A percentile compares a stretch with the other conserved stretches of the same genome.
Evolutionary conservation across 139 green algal genomes (phyloP).

Genomic region (Micractinium conductrix): DNA sequence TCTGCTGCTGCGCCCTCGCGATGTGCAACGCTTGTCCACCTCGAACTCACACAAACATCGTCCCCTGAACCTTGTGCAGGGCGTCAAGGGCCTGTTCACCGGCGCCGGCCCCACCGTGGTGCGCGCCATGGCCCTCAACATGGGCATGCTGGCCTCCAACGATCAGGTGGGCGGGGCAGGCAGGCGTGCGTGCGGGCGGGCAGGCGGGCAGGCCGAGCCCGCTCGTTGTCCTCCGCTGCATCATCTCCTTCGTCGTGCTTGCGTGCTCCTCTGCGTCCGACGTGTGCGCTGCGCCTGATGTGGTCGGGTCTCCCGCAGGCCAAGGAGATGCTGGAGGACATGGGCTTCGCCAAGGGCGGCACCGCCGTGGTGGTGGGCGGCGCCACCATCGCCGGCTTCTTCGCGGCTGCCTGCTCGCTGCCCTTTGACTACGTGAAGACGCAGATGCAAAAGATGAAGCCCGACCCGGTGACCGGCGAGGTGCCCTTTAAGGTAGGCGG

Average conservation of each 20-base stretch:
- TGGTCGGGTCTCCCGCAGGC: constrained; percentile 57
- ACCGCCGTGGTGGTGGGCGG: constrained; percentile 67
- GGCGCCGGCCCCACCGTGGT: constrained; percentile 94
- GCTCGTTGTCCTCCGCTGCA: too few species aligned
- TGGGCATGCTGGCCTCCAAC: constrained; percentile 99
- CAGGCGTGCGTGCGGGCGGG: too few species aligned
- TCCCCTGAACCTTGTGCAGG: too few species aligned
- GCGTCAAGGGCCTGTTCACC: constrained; percentile 86
- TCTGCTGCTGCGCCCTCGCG: too few species aligned
- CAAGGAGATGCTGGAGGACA: constrained; percentile 90
- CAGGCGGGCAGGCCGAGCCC: too few species aligned
- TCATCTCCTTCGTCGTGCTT: too few species aligned
- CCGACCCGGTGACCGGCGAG: constrained; percentile 57
- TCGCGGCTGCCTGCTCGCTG: constrained; percentile 89
- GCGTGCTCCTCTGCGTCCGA: too few species aligned
- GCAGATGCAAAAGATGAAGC: constrained; percentile 90
- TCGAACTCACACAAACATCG: too few species aligned
- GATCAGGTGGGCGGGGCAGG: constrained; percentile 77
- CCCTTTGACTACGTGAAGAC: constrained; percentile 99
- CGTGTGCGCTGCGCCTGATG: too few species aligned
- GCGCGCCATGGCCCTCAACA: constrained; percentile 98
- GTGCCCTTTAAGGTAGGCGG: constrained; percentile 22
- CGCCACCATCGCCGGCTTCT: constrained; percentile 91
- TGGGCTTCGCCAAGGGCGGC: constrained; percentile 74
- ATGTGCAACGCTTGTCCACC: too few species aligned